A percentile compares a stretch with the other conserved stretches of the same genome.
These are phyloP conservation scores for Lasiodiplodia theobromae DNA, from an alignment of 2,329 filamentous ascomycete species.

Conservation along the genomic window DNA sequence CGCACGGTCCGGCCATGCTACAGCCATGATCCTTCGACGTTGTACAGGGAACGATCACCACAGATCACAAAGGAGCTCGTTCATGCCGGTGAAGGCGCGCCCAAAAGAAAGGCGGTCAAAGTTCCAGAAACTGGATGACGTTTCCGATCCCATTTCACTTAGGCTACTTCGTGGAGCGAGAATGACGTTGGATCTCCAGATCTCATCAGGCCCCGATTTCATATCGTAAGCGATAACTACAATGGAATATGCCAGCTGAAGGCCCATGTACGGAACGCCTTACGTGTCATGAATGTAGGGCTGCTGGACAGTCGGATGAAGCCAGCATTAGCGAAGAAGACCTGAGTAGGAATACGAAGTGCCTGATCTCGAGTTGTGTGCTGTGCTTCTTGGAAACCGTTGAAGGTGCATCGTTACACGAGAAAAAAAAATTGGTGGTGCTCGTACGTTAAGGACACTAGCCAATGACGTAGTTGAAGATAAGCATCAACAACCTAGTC, in stretches of 20 bases:
- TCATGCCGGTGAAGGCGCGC: neutral
- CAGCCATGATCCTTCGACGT: neutral
- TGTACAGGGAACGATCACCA: neutral
- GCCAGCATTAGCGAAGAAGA: too few species aligned
- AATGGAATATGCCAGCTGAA: neutral
- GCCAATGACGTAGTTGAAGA: too few species aligned
- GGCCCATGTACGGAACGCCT: neutral
- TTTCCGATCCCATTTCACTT: neutral
- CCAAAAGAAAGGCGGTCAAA: conserved; percentile 1
- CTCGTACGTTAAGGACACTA: too few species aligned
- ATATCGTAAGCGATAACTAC: neutral
- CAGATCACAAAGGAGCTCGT: neutral
- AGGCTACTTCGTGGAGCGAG: neutral
- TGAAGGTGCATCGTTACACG: too few species aligned
- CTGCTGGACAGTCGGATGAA: too few species aligned
- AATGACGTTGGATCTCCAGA: neutral
- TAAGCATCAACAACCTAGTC: too few species aligned
- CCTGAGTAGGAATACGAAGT: too few species aligned
- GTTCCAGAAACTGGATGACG: neutral
- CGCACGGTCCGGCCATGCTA: neutral
- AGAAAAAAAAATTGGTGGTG: too few species aligned
- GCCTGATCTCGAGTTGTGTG: too few species aligned
- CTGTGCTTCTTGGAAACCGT: too few species aligned
- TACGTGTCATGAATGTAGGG: too few species aligned
- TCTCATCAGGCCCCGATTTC: neutral